Evolutionary conservation across 108 stramenopile genomes (phyloP), one percentile per base, ranked within the genome.

Genomic region (Cyclostephanos tholiformis): DNA sequence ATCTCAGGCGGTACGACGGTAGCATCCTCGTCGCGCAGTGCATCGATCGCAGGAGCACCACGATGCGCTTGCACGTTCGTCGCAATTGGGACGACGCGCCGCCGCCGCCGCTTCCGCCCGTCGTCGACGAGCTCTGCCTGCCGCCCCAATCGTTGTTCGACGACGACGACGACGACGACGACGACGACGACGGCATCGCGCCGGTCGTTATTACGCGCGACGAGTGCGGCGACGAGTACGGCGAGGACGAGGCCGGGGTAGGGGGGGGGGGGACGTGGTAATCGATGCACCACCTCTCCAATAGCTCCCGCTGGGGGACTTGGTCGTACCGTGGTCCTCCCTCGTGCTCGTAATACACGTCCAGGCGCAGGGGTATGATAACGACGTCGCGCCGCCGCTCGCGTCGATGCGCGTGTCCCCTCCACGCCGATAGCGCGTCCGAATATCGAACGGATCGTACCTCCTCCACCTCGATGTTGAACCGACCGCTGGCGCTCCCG

Each of bases 261-360:
- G n/a, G n/a, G n/a, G n/a, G n/a, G 63, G 69, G 51, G 36, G 72
- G 70, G 16, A 77, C 75, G 29, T 65, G 69, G 66, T 95, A 95
- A 43, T 95, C 90, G 38, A 95, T 68, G 68, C 89, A 95, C 91
- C 91, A 95, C 53, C 91, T 82, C 72, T 95, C 91, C 67, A 95
- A 59, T 25, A 95, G 67, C 71, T 90, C 94, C 13, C 88, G 69
- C 6, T 84, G 78, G 11, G 65, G 0, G 61, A 49, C 3, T 46
- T 36, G 0, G 32, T 0, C 22, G 17, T 2, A 27, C 5, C 20
- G 4, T 13, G 6, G 17, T 32, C 30, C 36, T 55, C n/a, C 12
- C 22, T 52, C 30, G 60, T 92, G 83, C 67, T 92, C 86, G 75
- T 87, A 91, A 68, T 88, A 95, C n/a, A 95, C 82, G 69, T 95